Conservation (phyloP, 768 basidiomycete species). For the Hirschioporus abietinus region DNA sequence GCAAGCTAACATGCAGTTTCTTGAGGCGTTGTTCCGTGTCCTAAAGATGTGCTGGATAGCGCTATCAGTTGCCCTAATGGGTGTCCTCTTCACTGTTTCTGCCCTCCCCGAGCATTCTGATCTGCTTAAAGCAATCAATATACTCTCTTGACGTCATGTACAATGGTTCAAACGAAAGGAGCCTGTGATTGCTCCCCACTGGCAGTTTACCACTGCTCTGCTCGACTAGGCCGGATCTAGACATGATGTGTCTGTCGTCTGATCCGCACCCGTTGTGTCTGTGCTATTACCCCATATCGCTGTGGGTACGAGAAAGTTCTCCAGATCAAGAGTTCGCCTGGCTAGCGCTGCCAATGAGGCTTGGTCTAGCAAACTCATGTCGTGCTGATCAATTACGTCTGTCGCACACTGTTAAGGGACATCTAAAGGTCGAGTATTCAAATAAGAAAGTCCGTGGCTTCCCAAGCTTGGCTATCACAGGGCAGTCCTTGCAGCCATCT, state of each 20-base stretch:
- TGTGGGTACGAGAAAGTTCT: background rate
- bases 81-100: background rate
- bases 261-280: background rate
- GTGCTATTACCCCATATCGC: background rate
- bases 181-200: background rate
- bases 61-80: background rate
- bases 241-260: background rate
- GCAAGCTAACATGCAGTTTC: background rate
- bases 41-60: background rate
- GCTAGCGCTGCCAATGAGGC: background rate
- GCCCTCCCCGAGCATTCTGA: too few species aligned
- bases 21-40: background rate
- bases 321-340: background rate
- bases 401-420: background rate
- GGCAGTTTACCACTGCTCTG: background rate
- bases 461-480: too few species aligned
- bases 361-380: background rate
- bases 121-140: background rate
- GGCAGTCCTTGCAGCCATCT: background rate
- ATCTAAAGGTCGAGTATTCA: background rate
- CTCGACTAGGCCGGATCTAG: background rate
- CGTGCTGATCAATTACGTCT: background rate
- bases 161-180: background rate
- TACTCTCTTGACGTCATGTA: background rate
- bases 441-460: background rate